Evolutionary conservation across 768 basidiomycete genomes (phyloP).

Genomic region (Mycena venus): DNA sequence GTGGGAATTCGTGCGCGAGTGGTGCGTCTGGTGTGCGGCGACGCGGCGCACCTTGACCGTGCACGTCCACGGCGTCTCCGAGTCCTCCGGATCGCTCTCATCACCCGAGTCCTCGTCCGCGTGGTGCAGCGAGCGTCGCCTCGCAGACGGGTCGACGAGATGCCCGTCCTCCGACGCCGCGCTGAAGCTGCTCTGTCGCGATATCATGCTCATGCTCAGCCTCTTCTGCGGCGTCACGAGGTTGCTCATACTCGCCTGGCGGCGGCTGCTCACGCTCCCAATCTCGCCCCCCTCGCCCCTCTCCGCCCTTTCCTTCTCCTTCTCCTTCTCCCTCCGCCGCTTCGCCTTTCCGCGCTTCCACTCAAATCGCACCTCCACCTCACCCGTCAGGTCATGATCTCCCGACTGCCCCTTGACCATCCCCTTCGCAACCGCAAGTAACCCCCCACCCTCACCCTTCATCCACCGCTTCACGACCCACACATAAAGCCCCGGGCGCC

Average conservation of each 20-base stretch:
- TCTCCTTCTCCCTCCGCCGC: conserved; percentile 23
- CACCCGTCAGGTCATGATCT: conserved; percentile 45
- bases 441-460: conserved; percentile 62
- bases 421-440: conserved; percentile 50
- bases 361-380: conserved; percentile 83
- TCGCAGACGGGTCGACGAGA: conserved; percentile 52
- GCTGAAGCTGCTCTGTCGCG: conserved; percentile 52
- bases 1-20: conserved; percentile 28
- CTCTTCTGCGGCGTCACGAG: conserved; percentile 41
- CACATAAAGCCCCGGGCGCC: conserved; percentile 70
- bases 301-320: conserved; percentile 41
- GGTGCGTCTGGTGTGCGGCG: conserved; percentile 32
- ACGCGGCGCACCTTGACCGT: conserved; percentile 75
- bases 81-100: conserved; percentile 95
- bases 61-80: conserved; percentile 96
- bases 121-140: conserved; percentile 2
- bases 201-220: conserved; percentile 52
- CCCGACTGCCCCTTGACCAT: conserved; percentile 23
- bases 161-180: conserved; percentile 46
- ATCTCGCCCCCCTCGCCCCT: conserved; percentile 37
- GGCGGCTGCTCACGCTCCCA: conserved; percentile 28
- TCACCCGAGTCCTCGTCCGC: conserved; percentile 67
- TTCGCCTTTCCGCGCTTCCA: conserved; percentile 72
- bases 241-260: conserved; percentile 15
- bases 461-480: conserved; percentile 86